Conservation (phyloP, 768 basidiomycete genomes). For the Paxillus involutus region DNA sequence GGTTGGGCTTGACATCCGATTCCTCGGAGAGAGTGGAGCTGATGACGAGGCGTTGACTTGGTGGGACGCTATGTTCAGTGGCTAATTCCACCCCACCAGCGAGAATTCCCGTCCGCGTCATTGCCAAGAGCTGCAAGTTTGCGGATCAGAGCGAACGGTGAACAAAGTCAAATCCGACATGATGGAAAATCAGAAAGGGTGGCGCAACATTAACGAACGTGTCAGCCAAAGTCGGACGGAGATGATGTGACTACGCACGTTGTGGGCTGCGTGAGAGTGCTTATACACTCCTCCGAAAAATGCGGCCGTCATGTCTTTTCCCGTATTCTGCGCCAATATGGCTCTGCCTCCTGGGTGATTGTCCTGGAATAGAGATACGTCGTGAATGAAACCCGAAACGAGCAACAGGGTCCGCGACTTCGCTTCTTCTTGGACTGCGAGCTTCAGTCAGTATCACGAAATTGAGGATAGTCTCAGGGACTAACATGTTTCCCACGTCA, state of each 20-base stretch:
- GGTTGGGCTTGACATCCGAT: background rate
- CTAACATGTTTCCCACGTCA: constrained; percentile 82
- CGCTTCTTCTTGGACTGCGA: constrained; percentile 65
- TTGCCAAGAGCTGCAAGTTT: constrained; percentile 54
- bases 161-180: background rate
- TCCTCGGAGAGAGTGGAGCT: constrained; percentile 11
- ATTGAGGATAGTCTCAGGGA: constrained; percentile 8
- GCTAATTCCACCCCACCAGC: constrained; percentile 61
- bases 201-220: background rate
- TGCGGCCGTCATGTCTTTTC: constrained; percentile 79
- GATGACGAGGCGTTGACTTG: constrained; percentile 41
- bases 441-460: background rate
- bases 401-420: constrained; percentile 65
- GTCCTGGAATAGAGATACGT: constrained; percentile 69
- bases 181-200: background rate
- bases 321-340: constrained; percentile 57
- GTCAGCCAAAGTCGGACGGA: constrained; percentile 1
- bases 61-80: constrained; percentile 43
- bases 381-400: constrained; percentile 88
- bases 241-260: constrained; percentile 41
- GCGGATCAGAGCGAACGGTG: no score
- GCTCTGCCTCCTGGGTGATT: constrained; percentile 77
- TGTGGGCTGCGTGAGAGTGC: constrained; percentile 83
- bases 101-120: constrained; percentile 74
- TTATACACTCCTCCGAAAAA: constrained; percentile 86